Base-by-base conservation (phyloP, 2,329 filamentous ascomycete genomes). In the Mycosphaerella sp. region DNA sequence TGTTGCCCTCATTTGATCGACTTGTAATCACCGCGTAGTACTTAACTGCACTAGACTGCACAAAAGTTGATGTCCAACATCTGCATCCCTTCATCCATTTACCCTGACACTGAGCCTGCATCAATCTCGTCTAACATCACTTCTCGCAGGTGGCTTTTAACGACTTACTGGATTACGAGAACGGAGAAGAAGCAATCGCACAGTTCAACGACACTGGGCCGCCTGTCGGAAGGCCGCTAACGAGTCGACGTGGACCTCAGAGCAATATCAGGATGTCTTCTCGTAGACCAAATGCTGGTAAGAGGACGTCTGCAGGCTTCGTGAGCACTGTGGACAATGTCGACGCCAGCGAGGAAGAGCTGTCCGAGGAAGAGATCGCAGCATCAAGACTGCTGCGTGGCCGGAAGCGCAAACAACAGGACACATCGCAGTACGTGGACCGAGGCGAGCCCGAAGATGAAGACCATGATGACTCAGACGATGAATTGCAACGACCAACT, bases 171-270 rank as follows among this genome's bases (percentile, higher is more conserved):
- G 55, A 64, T 2, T 66, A 75, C 25, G 63, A 70, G 8, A 75
- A 77, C 62, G 77, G 78, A 14, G 60, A 66, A 41, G 66, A 68
- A 53, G 74, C 75, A 14, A 64, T 79, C 17, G 62, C 73, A 32
- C 57, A 65, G 13, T 76, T 72, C 59, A 65, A 54, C 51, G 56
- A 51, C 49, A 63, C 54, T 32, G 52, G 49, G 13, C 53, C 56
- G 41, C 50, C 55, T 44, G 39, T 40, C 27, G 50, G 54, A 18
- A 44, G 37, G 25, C 34, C 50, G 16, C 27, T 35, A 32, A 27
- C 36, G 7, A 49, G 12, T 42, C 45, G n/a, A 8, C 41, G 25
- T 34, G 39, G 18, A 13, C 48, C 35, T 40, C 40, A 54, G 41
- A 30, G 49, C 43, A 35, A 9, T 36, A 51, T 39, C 17, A 63